Evolutionary conservation across 345 rosid genomes (phyloP).

Genomic region (Corchorus olitorius): DNA sequence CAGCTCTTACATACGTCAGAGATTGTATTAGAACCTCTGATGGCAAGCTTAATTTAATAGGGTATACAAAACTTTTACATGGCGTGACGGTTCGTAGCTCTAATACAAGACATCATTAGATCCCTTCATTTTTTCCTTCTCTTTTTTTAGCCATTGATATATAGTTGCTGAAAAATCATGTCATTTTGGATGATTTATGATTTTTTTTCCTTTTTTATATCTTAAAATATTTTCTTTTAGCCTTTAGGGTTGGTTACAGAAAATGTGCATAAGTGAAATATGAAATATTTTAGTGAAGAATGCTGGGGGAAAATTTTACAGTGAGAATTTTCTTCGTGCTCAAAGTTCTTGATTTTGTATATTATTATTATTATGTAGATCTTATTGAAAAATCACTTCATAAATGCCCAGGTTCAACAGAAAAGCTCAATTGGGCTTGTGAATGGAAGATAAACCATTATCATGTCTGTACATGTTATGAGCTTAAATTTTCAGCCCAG

Average conservation of each 20-base stretch:
- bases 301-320: neutral
- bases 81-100: conserved; percentile 79
- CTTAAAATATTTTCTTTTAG: neutral
- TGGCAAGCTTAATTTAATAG: conserved; percentile 82
- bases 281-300: conserved; percentile 4
- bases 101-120: conserved; percentile 73
- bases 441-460: neutral
- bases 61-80: conserved; percentile 80
- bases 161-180: neutral
- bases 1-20: conserved; percentile 67
- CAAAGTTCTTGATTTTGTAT: neutral
- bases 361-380: neutral
- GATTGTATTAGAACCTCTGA: conserved; percentile 85
- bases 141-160: conserved; percentile 21
- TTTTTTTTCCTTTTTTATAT: neutral
- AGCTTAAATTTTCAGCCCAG: neutral
- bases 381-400: neutral
- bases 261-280: conserved; percentile 17
- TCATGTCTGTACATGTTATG: neutral
- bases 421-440: neutral
- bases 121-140: too few relatives aligned
- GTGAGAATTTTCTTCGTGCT: neutral
- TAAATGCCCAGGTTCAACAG: neutral
- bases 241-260: neutral
- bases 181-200: conserved; percentile 7